Evolutionary conservation across 2,329 filamentous ascomycete species (phyloP), one percentile per base, ranked within the genome.

Genomic region (Fragosphaeria purpurea): DNA sequence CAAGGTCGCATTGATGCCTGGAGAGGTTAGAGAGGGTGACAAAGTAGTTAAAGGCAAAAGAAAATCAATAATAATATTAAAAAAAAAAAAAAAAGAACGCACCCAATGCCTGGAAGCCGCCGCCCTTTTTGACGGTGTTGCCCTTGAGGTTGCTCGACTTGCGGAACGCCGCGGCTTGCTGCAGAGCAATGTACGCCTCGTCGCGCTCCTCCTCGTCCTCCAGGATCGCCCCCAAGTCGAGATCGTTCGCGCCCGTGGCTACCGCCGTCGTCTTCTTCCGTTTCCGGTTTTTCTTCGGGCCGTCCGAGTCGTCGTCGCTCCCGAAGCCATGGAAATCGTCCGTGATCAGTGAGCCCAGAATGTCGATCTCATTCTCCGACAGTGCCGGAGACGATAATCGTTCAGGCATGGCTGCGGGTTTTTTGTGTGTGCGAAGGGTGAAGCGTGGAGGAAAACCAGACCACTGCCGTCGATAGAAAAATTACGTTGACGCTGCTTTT

Each of bases 81-180:
- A 34, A 32, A 35, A 4, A 41, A 33, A 30, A 6, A 34, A 32
- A 35, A 4, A 41, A 33, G 13, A 6, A 53, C 61, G 52, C 68
- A 83, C 80, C 86, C 90, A 98, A 96, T 44, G 87, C 85, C 66
- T 98, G 93, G 64, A 98, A 98, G 48, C 91, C 93, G 61, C 93
- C 93, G 39, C 90, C 87, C 68, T 97, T 98, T 73, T 96, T 96
- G 35, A 88, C 86, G 3, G 83, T 85, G 56, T 86, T 86, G 22
- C 88, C 87, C 66, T 91, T 93, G 7, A 93, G 60, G 62, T 90
- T 93, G 8, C 85, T 77, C 1, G 80, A 73, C 63, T 96, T 97
- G 55, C 91, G 76, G 63, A 96, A 96, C 5, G 86, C 88, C 12
- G 88, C 88, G 4, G 87, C 85, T 65, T 95, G 89, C 60, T 86